phyloP scores from a whole-genome alignment of 164 flowering plant genomes.

The Nelumbo lutea region DNA sequence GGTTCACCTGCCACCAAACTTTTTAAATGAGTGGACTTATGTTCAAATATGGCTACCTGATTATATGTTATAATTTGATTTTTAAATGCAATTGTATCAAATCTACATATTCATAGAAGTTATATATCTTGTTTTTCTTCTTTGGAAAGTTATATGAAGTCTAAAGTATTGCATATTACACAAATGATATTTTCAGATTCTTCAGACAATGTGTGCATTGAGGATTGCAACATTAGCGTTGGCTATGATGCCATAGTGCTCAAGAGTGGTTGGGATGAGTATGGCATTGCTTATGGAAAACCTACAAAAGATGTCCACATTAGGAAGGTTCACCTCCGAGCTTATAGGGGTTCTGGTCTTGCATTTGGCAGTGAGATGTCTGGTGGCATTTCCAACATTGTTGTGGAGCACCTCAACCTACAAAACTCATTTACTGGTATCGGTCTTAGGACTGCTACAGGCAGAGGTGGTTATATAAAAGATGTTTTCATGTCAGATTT shows the following conservation, averaged over 20 bases:
- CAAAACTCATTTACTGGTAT: slow-evolving; percentile 42
- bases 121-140: too few species aligned
- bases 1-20: too few species aligned
- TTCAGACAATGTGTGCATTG: slow-evolving; percentile 51
- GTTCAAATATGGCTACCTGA: too few species aligned
- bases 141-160: too few species aligned
- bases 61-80: too few species aligned
- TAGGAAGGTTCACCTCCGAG: slow-evolving; percentile 30
- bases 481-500: slow-evolving; percentile 39
- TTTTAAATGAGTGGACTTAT: too few species aligned
- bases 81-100: too few species aligned
- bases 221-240: slow-evolving; percentile 51
- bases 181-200: slow-evolving; percentile 48
- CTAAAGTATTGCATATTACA: background rate
- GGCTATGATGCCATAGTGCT: slow-evolving; percentile 61
- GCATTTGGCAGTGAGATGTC: slow-evolving; percentile 80
- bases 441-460: slow-evolving; percentile 39
- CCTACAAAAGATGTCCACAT: slow-evolving; percentile 50
- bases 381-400: slow-evolving; percentile 58
- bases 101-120: too few species aligned
- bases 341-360: slow-evolving; percentile 48
- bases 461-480: slow-evolving; percentile 59
- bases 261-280: slow-evolving; percentile 84
- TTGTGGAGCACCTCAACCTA: slow-evolving; percentile 33
- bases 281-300: slow-evolving; percentile 54